phyloP scores from a whole-genome alignment of 2,329 filamentous ascomycete genomes.

The Fusarium albidum region DNA sequence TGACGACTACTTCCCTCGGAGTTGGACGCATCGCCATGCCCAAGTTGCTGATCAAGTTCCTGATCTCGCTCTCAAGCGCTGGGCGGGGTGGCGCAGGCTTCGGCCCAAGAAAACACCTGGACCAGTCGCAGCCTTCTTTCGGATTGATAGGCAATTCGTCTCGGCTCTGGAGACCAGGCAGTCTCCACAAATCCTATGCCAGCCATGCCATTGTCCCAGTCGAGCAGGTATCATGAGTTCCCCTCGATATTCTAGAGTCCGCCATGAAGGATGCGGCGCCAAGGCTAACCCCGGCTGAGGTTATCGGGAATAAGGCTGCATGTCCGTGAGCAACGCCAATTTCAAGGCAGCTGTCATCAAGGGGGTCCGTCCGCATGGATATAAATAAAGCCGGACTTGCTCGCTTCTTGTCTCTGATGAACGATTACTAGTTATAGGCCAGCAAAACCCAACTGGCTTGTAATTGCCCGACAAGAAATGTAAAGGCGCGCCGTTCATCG shows the following conservation, averaged over 20 bases:
- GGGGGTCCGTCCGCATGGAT: too few species aligned
- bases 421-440: too few species aligned
- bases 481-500: too few species aligned
- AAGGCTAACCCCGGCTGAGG: background rate
- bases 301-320: slow-evolving; percentile 31
- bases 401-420: too few species aligned
- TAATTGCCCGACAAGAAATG: too few species aligned
- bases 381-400: too few species aligned
- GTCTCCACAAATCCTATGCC: too few species aligned
- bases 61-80: slow-evolving; percentile 27
- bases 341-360: background rate
- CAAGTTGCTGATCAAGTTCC: slow-evolving; percentile 35
- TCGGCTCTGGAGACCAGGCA: too few species aligned
- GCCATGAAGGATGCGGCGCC: slow-evolving; percentile 1
- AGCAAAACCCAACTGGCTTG: too few species aligned
- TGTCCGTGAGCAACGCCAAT: background rate
- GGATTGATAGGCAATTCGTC: slow-evolving; percentile 1
- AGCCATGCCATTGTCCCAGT: background rate
- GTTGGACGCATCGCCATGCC: slow-evolving; percentile 23
- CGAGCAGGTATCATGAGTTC: background rate
- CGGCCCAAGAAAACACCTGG: background rate
- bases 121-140: background rate
- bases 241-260: background rate
- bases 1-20: slow-evolving; percentile 13
- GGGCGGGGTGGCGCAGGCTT: slow-evolving; percentile 8